Base-by-base conservation (phyloP, 805 yeast species). In the Kuraishia cidri region DNA sequence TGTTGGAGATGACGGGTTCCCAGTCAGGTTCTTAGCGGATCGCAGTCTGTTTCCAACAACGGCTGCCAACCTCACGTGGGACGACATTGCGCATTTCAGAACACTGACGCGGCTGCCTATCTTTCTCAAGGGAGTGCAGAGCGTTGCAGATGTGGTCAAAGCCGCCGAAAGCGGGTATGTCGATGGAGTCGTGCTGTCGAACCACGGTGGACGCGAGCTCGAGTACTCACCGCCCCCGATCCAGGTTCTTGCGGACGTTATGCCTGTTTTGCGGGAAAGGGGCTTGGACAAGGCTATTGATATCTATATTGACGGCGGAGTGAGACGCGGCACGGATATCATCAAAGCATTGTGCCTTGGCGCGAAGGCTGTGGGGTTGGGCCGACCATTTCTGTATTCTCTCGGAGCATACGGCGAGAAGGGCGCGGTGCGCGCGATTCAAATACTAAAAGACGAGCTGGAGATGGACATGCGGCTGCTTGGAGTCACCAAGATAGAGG, bases 361-460 rank as follows among this genome's bases (percentile, higher is more conserved):
- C 7, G 92, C 90, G 19, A 73, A 42, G 25, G 54, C 48, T 12
- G 74, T 69, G 12, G 92, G 92, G 1, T 50, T 82, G 20, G 92
- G 94, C 5, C 62, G 92, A 39, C 85, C 90, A 2, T 80, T 81
- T 54, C 48, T 81, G 17, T 83, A 79, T 47, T 86, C 88, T 9
- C 69, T 79, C 75, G 67, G 82, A n/a, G 66, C 83, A 1, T 83
- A 81, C 39, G 92, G 92, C 2, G 83, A 72, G 40, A 75, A 62
- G 4, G 92, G 92, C 16, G 83, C 78, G 6, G 51, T 47, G 24
- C 64, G 66, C 37, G 79, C 83, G 9, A 67, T 78, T 33, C 73
- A 70, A 39, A 59, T 77, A 4, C 55, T 79, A 46, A 64, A 69
- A 40, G 68, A 61, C 19, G 85, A 79, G 44, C 62, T 78, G 54